Evolutionary conservation across 306 rosid species (phyloP).

Genomic region (Hippophae tibetana): DNA sequence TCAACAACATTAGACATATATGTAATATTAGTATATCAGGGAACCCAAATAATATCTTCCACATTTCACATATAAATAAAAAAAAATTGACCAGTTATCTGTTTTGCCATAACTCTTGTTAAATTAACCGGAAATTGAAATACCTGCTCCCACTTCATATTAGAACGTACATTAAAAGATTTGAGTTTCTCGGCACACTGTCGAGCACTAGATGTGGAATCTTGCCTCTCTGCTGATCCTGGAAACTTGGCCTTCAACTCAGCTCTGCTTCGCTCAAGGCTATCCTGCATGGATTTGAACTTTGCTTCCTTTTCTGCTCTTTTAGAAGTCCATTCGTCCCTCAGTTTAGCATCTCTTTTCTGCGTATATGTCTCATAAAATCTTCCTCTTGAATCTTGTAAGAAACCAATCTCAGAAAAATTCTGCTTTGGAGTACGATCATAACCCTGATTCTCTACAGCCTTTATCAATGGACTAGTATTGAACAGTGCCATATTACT

Average conservation of each 20-base stretch:
- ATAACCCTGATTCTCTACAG: constrained; percentile 32
- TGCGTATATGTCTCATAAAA: constrained; percentile 79
- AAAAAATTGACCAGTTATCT: constrained; percentile 7
- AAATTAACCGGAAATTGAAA: constrained; percentile 13
- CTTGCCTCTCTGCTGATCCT: constrained; percentile 44
- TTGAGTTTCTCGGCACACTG: constrained; percentile 60
- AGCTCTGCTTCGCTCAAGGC: constrained; percentile 70
- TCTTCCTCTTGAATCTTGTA: constrained; percentile 79
- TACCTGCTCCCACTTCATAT: constrained; percentile 73
- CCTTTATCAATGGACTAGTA: constrained; percentile 29
- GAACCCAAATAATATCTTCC: constrained; percentile 2
- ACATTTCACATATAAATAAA: neutral
- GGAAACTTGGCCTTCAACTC: constrained; percentile 84
- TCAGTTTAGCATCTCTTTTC: constrained; percentile 88
- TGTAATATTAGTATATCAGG: constrained; percentile 5
- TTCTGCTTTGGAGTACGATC: constrained; percentile 43
- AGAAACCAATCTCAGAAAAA: constrained; percentile 42
- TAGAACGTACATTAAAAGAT: constrained; percentile 50
- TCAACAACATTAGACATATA: constrained; percentile 17
- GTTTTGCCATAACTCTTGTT: constrained; percentile 17
- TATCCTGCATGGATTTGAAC: constrained; percentile 91
- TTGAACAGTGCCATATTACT: constrained; percentile 24
- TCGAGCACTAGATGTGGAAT: constrained; percentile 43
- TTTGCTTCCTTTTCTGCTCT: constrained; percentile 88
- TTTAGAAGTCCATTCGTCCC: constrained; percentile 73